Evolutionary conservation across 163 green algal genomes (phyloP).

Genomic region (Chlamydomonas reinhardtii): DNA sequence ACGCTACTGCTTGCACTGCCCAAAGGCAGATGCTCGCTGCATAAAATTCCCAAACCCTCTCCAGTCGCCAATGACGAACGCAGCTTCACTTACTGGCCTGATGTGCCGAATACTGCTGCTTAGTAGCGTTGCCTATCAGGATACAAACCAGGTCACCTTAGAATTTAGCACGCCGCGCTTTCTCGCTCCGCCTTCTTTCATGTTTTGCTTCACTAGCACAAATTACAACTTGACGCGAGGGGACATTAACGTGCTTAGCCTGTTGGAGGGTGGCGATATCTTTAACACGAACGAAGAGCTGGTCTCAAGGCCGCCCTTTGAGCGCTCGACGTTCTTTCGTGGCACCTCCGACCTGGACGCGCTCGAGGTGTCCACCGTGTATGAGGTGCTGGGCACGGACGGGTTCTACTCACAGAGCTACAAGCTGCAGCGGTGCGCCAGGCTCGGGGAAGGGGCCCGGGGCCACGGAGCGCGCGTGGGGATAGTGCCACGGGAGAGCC

Average conservation of each 20-base stretch:
- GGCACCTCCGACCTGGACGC: background rate
- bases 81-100: slow-evolving; percentile 34
- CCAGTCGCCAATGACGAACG: background rate
- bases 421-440: slow-evolving; percentile 29
- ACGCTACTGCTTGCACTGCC: too few relatives aligned
- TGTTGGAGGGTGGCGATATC: slow-evolving; percentile 32
- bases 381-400: slow-evolving; percentile 53
- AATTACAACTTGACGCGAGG: background rate
- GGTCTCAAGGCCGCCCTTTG: background rate
- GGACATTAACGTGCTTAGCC: background rate
- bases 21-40: too few relatives aligned
- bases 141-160: slow-evolving; percentile 14
- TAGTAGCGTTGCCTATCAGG: slow-evolving; percentile 24
- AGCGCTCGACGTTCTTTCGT: slow-evolving; percentile 3
- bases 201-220: slow-evolving; percentile 48
- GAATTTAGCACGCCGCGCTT: slow-evolving; percentile 46
- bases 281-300: slow-evolving; percentile 1
- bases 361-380: slow-evolving; percentile 7
- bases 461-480: too few relatives aligned
- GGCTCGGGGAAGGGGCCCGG: too few relatives aligned
- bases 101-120: slow-evolving; percentile 55
- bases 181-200: slow-evolving; percentile 22
- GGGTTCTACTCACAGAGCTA: slow-evolving; percentile 46
- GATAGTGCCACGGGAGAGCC: too few relatives aligned
- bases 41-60: too few relatives aligned